Evolutionary conservation across 768 basidiomycete genomes (phyloP).

Genomic region (Cubamyces sp.): DNA sequence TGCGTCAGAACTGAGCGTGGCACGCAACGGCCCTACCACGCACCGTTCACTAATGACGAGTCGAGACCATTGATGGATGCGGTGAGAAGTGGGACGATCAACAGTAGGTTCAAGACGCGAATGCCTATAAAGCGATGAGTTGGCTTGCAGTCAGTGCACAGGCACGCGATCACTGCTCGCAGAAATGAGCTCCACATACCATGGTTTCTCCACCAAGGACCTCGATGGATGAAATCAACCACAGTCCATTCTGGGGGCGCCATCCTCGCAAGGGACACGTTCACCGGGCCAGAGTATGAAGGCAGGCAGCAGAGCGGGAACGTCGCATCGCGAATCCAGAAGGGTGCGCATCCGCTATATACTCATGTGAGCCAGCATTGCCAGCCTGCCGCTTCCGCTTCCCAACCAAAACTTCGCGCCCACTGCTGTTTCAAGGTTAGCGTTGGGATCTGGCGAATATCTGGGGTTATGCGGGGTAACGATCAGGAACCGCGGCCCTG

Average conservation of each 20-base stretch:
- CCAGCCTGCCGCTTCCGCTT: background rate
- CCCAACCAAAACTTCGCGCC: background rate
- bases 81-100: constrained; percentile 66
- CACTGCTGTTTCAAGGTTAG: constrained; percentile 15
- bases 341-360: constrained; percentile 16
- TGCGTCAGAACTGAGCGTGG: constrained; percentile 28
- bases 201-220: constrained; percentile 64
- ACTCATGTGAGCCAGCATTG: constrained; percentile 9
- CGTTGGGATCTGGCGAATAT: constrained; percentile 19
- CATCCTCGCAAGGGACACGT: constrained; percentile 23
- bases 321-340: constrained; percentile 9
- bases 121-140: constrained; percentile 47
- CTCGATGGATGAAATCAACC: constrained; percentile 60
- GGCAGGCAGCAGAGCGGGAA: background rate
- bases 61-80: constrained; percentile 70
- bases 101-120: constrained; percentile 57
- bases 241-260: constrained; percentile 54
- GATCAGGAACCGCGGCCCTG: constrained; percentile 2
- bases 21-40: constrained; percentile 31
- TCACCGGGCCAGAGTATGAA: background rate
- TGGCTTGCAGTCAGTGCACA: background rate
- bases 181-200: constrained; percentile 40
- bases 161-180: background rate
- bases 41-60: constrained; percentile 65
- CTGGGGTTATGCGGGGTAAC: constrained; percentile 33